phyloP scores from a whole-genome alignment of 495 filamentous ascomycete genomes.

The Penicillium herquei region DNA sequence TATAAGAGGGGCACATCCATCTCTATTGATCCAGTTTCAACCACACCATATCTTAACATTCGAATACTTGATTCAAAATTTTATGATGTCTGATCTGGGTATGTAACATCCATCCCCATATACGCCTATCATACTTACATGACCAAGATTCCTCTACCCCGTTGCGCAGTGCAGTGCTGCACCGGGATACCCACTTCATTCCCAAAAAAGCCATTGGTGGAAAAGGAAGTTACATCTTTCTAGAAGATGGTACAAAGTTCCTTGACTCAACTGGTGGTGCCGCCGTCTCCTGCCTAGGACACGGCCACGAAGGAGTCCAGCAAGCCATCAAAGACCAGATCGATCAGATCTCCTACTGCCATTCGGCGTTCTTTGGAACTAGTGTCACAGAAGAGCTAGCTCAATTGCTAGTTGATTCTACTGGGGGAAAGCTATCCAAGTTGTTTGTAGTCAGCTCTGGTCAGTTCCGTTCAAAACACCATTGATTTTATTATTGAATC shows the following conservation, averaged over 20 bases:
- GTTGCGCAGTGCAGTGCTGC: constrained; percentile 38
- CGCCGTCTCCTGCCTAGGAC: constrained; percentile 51
- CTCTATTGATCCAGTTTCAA: neutral
- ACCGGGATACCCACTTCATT: constrained; percentile 40
- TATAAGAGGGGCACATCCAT: constrained; percentile 9
- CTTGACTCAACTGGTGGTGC: constrained; percentile 60
- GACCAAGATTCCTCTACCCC: constrained; percentile 1
- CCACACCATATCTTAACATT: neutral
- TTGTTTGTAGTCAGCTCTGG: constrained; percentile 56
- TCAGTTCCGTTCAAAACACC: constrained; percentile 24
- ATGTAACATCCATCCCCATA: neutral
- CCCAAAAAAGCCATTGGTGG: constrained; percentile 42
- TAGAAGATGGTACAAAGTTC: constrained; percentile 61
- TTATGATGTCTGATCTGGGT: neutral
- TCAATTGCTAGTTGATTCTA: constrained; percentile 42
- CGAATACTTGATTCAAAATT: neutral
- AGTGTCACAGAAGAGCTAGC: constrained; percentile 47
- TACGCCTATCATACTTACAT: constrained; percentile 2
- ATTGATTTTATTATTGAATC: neutral
- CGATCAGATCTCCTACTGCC: constrained; percentile 50
- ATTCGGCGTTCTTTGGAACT: constrained; percentile 52
- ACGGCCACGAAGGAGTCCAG: constrained; percentile 44
- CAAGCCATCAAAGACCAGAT: constrained; percentile 51
- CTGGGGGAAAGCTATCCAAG: constrained; percentile 44
- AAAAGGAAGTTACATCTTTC: constrained; percentile 43